phyloP scores from a whole-genome alignment of 2,329 filamentous ascomycete species.

The Colletotrichum acutatum region DNA sequence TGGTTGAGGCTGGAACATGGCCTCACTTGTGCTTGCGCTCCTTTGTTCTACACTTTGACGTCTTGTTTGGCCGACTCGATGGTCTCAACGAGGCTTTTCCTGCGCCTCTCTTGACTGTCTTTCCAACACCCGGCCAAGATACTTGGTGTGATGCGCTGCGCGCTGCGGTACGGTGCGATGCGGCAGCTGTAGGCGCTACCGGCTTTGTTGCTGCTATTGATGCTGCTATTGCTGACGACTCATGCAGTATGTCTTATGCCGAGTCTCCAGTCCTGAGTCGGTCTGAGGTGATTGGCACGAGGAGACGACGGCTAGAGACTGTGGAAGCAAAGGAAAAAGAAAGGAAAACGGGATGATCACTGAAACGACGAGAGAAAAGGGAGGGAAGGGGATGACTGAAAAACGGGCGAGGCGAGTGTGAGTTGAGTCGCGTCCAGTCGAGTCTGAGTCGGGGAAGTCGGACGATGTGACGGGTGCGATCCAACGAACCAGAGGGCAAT shows the following conservation, averaged over 20 bases:
- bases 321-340: background rate
- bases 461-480: constrained; percentile 5
- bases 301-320: background rate
- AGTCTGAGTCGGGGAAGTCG: background rate
- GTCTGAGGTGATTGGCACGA: constrained; percentile 1
- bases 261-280: background rate
- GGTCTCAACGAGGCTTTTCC: background rate
- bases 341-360: constrained; percentile 1
- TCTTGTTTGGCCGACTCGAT: background rate
- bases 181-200: background rate
- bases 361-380: background rate
- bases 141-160: background rate
- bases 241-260: background rate
- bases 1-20: constrained; percentile 67
- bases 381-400: background rate
- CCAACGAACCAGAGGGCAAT: background rate
- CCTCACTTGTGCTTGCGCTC: constrained; percentile 16
- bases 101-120: background rate
- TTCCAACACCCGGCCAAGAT: background rate
- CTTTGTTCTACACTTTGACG: background rate
- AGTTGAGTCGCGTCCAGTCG: background rate
- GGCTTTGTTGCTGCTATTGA: background rate
- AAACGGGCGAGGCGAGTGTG: background rate
- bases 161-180: background rate
- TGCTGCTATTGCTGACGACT: constrained; percentile 12